Evolutionary conservation across 805 yeast genomes (phyloP), one percentile per base, ranked within the genome.

Genomic region (Teunomyces panamensis): DNA sequence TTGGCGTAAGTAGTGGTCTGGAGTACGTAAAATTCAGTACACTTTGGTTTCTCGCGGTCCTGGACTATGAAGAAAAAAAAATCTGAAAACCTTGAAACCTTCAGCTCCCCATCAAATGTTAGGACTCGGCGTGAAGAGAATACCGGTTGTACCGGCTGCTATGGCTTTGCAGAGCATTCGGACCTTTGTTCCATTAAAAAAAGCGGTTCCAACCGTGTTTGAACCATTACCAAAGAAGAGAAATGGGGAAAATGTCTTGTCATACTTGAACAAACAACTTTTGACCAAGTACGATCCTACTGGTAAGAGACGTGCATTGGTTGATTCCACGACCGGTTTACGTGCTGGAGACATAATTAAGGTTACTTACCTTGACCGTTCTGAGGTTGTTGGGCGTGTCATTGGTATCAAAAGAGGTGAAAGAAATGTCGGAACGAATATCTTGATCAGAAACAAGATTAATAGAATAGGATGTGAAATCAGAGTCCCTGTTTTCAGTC

Each of bases 381-480:
- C 85, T 46, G 79, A 80, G 24, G 84, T 89, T 53, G 75, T 82
- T 17, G 99, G 98, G 4, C 85, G 85, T 64, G 80, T 90, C 1
- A 69, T 92, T 46, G 90, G 87, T 46, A 76, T 90, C 48, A 86
- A 85, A 60, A 79, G 91, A 61, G 67, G 68, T 29, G 65, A 59
- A 28, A 77, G 81, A 52, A 84, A 82, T 34, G 69, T 87, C 39
- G 89, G 87, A 39, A 79, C 95, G 13, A 85, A 87, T 50, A 68
- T 92, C n/a, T 70, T 89, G 47, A 66, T 92, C 53, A 84, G 99
- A 74, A 89, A 90, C 63, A 89, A 86, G 62, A 74, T 89, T 56
- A 77, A 84, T 52, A 87, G 86, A 56, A 69, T 88, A n/a, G 96
- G 96, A 48, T 92, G 89, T 43, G 98, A 92, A 61, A 71, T 85